A percentile compares a stretch with the other conserved stretches of the same genome.
Evolutionary conservation across 1,284 basidiomycete species (phyloP).

Genomic region (Thecaphora thlaspeos): DNA sequence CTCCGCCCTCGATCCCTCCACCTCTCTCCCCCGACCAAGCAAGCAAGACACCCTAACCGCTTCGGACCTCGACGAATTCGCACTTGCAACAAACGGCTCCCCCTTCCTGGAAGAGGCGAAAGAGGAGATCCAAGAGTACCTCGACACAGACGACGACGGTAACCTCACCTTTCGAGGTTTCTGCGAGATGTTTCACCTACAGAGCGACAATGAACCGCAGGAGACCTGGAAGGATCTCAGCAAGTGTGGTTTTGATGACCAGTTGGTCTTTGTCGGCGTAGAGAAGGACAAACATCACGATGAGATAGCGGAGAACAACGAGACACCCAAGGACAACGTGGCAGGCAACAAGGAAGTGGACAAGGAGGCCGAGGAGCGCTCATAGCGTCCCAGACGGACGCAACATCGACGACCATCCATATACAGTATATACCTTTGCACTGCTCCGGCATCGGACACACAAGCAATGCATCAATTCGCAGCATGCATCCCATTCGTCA

Average conservation of each 20-base stretch:
- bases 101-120: constrained; percentile 32
- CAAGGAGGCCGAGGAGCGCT: no score
- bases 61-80: constrained; percentile 35
- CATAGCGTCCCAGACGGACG: no score
- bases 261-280: constrained; percentile 6
- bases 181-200: constrained; percentile 40
- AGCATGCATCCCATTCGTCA: no score
- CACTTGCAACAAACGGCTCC: constrained; percentile 30
- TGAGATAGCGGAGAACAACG: background rate
- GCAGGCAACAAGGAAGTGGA: no score
- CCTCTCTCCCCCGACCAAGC: constrained; percentile 7
- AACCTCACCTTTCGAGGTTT: constrained; percentile 35
- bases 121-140: constrained; percentile 38
- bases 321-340: background rate
- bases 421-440: no score
- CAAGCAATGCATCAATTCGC: no score
- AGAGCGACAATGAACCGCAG: constrained; percentile 37
- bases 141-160: constrained; percentile 38
- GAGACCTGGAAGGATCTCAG: constrained; percentile 44
- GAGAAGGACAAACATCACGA: background rate
- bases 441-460: no score
- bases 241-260: constrained; percentile 23
- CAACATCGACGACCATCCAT: no score
- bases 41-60: constrained; percentile 17
- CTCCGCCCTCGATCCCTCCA: background rate